phyloP scores from a whole-genome alignment of 2,329 filamentous ascomycete species.

The Fusarium ambrosium region DNA sequence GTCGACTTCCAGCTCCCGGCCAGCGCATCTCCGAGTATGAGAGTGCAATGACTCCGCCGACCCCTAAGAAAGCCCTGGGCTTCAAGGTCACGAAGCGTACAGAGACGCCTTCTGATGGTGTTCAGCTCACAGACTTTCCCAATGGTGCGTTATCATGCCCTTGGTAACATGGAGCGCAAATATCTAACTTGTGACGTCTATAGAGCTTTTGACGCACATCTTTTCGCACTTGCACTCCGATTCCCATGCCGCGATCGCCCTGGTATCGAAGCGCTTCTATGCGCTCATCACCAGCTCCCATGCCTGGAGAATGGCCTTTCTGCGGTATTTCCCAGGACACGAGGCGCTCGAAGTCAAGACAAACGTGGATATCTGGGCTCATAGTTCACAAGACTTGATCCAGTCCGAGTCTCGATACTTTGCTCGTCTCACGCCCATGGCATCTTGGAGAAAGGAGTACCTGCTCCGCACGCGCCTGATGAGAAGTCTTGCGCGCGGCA shows the following conservation, averaged over 20 bases:
- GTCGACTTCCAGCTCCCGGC: conserved; percentile 56
- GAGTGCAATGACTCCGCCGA: conserved; percentile 65
- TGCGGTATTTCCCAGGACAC: conserved; percentile 88
- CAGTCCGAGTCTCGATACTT: conserved; percentile 84
- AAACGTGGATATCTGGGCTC: conserved; percentile 56
- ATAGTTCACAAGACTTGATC: conserved; percentile 66
- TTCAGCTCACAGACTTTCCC: conserved; percentile 73
- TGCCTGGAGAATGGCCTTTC: conserved; percentile 93
- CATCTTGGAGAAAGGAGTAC: conserved; percentile 98
- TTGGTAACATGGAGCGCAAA: background rate
- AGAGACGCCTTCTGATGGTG: conserved; percentile 54
- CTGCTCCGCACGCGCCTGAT: conserved; percentile 87
- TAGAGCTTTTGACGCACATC: conserved; percentile 93
- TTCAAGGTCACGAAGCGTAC: conserved; percentile 69
- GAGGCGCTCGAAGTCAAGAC: conserved; percentile 55
- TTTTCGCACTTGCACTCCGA: conserved; percentile 90
- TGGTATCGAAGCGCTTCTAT: conserved; percentile 91
- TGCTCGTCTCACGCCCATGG: conserved; percentile 81
- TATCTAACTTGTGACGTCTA: conserved; percentile 28
- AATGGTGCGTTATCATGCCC: conserved; percentile 74
- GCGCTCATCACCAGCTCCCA: conserved; percentile 89
- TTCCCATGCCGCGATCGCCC: conserved; percentile 83
- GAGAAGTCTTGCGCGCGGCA: conserved; percentile 84
- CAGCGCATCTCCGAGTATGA: conserved; percentile 73
- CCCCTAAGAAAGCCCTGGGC: conserved; percentile 62